Evolutionary conservation across 2,329 filamentous ascomycete genomes (phyloP).

Genomic region (Exophiala bonariae): DNA sequence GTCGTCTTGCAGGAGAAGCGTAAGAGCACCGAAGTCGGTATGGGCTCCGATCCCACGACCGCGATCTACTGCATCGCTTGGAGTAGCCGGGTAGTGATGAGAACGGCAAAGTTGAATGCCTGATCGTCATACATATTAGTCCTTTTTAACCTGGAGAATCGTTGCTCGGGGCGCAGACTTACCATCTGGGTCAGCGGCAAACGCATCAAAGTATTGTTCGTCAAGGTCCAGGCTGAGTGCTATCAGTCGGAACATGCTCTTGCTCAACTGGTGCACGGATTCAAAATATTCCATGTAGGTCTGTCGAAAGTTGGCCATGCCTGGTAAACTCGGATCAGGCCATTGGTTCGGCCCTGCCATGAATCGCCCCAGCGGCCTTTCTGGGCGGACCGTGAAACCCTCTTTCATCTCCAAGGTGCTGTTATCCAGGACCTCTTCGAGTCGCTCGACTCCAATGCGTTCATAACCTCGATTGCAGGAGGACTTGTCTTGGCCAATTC

Average conservation of each 20-base stretch:
- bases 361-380: constrained; percentile 18
- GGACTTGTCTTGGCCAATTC: not conserved
- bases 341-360: constrained; percentile 16
- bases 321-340: constrained; percentile 5
- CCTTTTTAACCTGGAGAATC: not conserved
- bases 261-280: constrained; percentile 10
- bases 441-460: not conserved
- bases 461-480: constrained; percentile 4
- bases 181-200: constrained; percentile 15
- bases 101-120: constrained; percentile 3
- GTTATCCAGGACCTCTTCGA: constrained; percentile 4
- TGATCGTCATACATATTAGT: not conserved
- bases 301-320: constrained; percentile 3
- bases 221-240: constrained; percentile 8
- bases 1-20: constrained; percentile 47
- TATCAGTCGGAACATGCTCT: constrained; percentile 14
- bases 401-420: constrained; percentile 1
- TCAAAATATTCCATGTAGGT: constrained; percentile 14
- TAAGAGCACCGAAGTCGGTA: constrained; percentile 48
- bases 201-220: constrained; percentile 15
- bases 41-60: constrained; percentile 30
- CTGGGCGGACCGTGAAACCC: constrained; percentile 3
- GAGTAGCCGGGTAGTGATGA: constrained; percentile 41
- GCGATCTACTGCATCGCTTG: constrained; percentile 25
- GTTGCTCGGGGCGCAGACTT: no score